These are phyloP conservation scores for Microsporum ferrugineum DNA, from an alignment of 2,329 filamentous ascomycete genomes.

Conservation along the genomic window DNA sequence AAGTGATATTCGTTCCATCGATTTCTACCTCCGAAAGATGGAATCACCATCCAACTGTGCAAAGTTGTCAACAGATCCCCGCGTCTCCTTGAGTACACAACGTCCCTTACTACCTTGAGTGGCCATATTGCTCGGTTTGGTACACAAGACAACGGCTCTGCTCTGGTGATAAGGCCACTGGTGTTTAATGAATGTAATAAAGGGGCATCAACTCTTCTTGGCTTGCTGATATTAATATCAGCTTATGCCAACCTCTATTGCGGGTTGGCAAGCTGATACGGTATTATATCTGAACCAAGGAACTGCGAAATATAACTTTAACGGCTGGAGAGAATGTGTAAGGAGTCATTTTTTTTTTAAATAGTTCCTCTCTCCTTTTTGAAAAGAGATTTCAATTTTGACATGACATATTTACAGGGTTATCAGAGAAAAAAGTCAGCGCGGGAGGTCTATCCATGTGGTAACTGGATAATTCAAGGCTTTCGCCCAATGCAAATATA, in stretches of 20 bases:
- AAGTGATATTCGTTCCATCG: neutral
- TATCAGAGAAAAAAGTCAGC: neutral
- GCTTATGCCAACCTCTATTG: neutral
- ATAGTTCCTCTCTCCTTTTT: neutral
- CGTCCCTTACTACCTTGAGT: neutral
- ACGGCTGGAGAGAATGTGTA: neutral
- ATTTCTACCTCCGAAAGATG: neutral
- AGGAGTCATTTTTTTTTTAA: neutral
- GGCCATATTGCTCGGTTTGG: neutral
- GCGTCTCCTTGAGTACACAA: neutral
- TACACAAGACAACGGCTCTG: neutral
- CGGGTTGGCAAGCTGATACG: neutral
- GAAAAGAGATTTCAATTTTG: neutral
- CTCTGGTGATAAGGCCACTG: neutral
- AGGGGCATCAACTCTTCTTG: neutral
- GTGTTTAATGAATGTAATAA: neutral
- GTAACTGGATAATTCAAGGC: conserved; percentile 10
- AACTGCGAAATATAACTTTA: neutral
- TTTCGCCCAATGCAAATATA: conserved; percentile 36
- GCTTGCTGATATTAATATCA: neutral
- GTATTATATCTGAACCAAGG: neutral
- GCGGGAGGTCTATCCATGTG: neutral
- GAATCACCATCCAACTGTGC: neutral
- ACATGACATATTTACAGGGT: neutral
- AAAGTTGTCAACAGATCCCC: neutral